Percentiles rank a stretch among this genome's conserved stretches.
These are phyloP conservation scores for Waltergamsia citrina DNA, from an alignment of 2,329 filamentous ascomycete genomes.

Conservation along the genomic window DNA sequence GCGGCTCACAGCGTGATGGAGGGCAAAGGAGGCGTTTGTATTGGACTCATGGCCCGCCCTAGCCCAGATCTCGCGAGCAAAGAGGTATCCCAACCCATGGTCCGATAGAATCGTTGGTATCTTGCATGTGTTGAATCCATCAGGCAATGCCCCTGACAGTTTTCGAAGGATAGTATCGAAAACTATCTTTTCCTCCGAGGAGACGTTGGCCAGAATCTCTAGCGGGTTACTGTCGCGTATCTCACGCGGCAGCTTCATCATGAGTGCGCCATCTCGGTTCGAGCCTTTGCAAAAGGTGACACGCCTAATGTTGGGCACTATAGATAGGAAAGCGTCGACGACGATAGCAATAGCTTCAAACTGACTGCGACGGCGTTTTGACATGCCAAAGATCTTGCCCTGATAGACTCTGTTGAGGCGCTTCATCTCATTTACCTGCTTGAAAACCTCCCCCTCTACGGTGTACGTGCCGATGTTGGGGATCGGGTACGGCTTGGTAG, in stretches of 20 bases:
- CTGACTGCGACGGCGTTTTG: conserved; percentile 67
- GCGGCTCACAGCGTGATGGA: conserved; percentile 65
- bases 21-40: conserved; percentile 53
- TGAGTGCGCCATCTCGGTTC: conserved; percentile 75
- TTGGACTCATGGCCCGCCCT: conserved; percentile 37
- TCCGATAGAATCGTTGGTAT: conserved; percentile 31
- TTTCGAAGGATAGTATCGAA: conserved; percentile 25
- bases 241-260: conserved; percentile 53
- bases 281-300: conserved; percentile 84
- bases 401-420: conserved; percentile 35
- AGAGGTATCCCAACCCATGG: conserved; percentile 31
- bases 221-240: conserved; percentile 60
- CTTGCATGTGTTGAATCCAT: conserved; percentile 14
- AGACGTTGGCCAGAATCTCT: conserved; percentile 18
- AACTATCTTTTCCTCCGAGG: conserved; percentile 13
- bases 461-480: conserved; percentile 73
- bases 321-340: conserved; percentile 62
- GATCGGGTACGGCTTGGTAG: conserved; percentile 70
- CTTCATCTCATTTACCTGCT: conserved; percentile 39
- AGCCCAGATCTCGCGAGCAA: conserved; percentile 42
- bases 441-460: conserved; percentile 52
- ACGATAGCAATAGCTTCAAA: conserved; percentile 78
- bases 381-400: conserved; percentile 65
- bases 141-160: conserved; percentile 32
- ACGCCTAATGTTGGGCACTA: conserved; percentile 59